Conservation (phyloP, 441 rosid genomes). For the Syzygium syzygioides region DNA sequence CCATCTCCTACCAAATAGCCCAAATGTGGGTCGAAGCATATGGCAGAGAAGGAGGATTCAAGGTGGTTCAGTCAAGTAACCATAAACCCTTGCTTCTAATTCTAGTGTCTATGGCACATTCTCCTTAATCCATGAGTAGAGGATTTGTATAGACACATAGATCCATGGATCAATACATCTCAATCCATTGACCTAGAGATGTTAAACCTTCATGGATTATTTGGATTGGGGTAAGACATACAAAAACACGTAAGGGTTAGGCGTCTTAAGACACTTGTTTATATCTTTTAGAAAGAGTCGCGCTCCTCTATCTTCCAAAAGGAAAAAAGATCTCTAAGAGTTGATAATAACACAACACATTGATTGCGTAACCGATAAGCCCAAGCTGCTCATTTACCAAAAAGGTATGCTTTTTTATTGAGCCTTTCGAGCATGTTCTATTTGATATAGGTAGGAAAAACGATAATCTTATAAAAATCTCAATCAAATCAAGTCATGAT, state of each 20-base stretch:
- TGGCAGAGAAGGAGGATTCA: too few relatives aligned
- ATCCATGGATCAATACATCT: background rate
- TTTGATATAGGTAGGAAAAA: background rate
- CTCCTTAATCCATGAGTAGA: background rate
- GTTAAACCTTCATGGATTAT: too few relatives aligned
- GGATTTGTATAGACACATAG: background rate
- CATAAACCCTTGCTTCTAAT: background rate
- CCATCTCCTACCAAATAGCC: too few relatives aligned
- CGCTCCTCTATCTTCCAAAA: background rate
- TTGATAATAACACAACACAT: background rate
- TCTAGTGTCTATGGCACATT: background rate
- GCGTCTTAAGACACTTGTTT: background rate
- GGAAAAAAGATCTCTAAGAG: background rate
- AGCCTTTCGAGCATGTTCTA: background rate
- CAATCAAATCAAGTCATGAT: background rate
- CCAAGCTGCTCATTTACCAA: background rate
- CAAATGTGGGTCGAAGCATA: too few relatives aligned
- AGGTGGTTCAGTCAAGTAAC: background rate
- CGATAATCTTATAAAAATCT: too few relatives aligned
- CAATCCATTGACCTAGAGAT: background rate
- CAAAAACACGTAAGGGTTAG: background rate
- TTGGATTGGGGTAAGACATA: background rate
- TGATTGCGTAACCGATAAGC: background rate
- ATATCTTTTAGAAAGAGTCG: background rate
- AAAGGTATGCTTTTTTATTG: background rate